A percentile compares a stretch with the other conserved stretches of the same genome.
Evolutionary conservation across 192 early-diverging fungal species (phyloP).

Genomic region (Kappamyces sp.): DNA sequence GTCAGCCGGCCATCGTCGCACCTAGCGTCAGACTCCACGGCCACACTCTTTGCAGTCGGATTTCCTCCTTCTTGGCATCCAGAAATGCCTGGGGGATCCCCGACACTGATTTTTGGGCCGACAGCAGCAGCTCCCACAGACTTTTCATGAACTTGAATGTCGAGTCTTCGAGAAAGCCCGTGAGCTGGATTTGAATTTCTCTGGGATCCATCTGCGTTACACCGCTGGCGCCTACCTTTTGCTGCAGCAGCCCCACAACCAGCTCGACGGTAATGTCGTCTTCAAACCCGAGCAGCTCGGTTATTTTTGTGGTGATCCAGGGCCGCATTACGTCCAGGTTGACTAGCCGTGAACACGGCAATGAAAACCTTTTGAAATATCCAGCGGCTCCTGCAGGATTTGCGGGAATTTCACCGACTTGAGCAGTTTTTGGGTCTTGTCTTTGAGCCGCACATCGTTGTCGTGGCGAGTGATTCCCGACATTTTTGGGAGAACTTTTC

Average conservation of each 20-base stretch:
- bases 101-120: constrained; percentile 70
- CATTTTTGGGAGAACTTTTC: background rate
- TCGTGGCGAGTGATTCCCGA: constrained; percentile 56
- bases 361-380: constrained; percentile 58
- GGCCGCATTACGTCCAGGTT: constrained; percentile 79
- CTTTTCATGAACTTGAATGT: constrained; percentile 74
- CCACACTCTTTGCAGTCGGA: constrained; percentile 24
- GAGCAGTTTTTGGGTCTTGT: constrained; percentile 78
- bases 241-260: constrained; percentile 76
- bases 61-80: constrained; percentile 79
- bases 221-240: constrained; percentile 38
- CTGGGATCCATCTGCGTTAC: constrained; percentile 58
- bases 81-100: constrained; percentile 85
- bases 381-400: constrained; percentile 72
- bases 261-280: constrained; percentile 91
- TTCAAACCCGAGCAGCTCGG: constrained; percentile 76
- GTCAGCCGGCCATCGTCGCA: no score
- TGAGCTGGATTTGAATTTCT: constrained; percentile 89
- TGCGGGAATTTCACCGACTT: constrained; percentile 74
- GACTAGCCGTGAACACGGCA: constrained; percentile 29
- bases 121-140: constrained; percentile 86
- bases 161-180: constrained; percentile 85
- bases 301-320: constrained; percentile 75
- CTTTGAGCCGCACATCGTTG: constrained; percentile 70
- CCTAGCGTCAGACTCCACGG: no score